Percentiles rank a stretch among this genome's conserved stretches.
phyloP scores from a whole-genome alignment of 2,329 filamentous ascomycete genomes.

The Arthrobotrys conoides region DNA sequence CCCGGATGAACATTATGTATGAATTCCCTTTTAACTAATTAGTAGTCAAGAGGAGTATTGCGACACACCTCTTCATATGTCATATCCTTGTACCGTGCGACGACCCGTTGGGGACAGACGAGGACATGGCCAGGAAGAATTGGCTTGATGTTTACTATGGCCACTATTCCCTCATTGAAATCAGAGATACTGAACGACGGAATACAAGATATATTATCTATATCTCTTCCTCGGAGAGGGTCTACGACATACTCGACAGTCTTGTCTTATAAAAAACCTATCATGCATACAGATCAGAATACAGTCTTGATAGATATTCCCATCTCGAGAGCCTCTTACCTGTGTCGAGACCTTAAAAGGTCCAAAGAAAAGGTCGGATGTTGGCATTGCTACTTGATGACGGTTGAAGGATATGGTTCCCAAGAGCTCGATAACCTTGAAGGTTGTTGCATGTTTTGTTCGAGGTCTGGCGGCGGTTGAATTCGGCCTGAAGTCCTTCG shows the following conservation, averaged over 20 bases:
- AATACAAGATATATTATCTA: neutral
- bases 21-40: neutral
- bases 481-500: constrained; percentile 1
- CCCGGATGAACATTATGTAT: neutral
- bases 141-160: constrained; percentile 94
- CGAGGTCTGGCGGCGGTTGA: neutral
- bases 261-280: constrained; percentile 56
- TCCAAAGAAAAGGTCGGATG: constrained; percentile 57
- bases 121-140: constrained; percentile 94
- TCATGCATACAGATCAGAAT: constrained; percentile 3
- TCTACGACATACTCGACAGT: constrained; percentile 41
- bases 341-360: constrained; percentile 57
- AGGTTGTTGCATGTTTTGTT: neutral
- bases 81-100: constrained; percentile 82
- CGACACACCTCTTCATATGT: constrained; percentile 75
- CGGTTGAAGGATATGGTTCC: neutral
- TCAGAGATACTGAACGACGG: constrained; percentile 1
- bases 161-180: constrained; percentile 68
- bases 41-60: neutral
- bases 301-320: neutral
- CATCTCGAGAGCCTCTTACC: constrained; percentile 7
- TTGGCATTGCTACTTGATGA: constrained; percentile 38
- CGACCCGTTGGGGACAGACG: constrained; percentile 80
- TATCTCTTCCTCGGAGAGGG: neutral
- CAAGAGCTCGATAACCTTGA: neutral